phyloP scores from a whole-genome alignment of 345 rosid species.

The Mercurialis annua region DNA sequence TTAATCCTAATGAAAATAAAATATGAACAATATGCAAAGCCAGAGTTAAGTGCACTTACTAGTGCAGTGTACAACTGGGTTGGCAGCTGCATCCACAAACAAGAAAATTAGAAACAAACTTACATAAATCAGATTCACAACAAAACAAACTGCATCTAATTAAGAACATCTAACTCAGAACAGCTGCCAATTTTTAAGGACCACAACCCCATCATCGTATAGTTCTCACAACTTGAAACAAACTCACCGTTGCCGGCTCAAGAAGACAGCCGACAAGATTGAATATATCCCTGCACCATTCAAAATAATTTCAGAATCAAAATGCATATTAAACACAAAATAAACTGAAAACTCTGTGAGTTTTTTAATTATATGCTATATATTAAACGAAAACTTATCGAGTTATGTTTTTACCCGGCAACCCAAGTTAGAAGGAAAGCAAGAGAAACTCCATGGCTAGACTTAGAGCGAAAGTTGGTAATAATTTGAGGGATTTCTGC shows the following conservation, averaged over 20 bases:
- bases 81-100: slow-evolving; percentile 65
- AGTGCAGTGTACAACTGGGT: slow-evolving; percentile 93
- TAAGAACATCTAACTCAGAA: not conserved
- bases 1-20: too few relatives aligned
- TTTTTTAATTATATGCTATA: too few relatives aligned
- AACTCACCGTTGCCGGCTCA: slow-evolving; percentile 94
- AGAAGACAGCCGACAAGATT: slow-evolving; percentile 88
- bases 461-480: slow-evolving; percentile 84
- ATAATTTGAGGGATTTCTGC: slow-evolving; percentile 95
- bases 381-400: too few relatives aligned
- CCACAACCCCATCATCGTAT: slow-evolving; percentile 6
- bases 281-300: slow-evolving; percentile 71
- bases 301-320: not conserved
- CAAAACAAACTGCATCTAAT: not conserved
- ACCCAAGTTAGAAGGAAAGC: slow-evolving; percentile 93
- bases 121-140: not conserved
- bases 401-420: slow-evolving; percentile 53
- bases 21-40: not conserved
- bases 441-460: slow-evolving; percentile 93
- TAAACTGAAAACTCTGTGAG: not conserved
- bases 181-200: not conserved
- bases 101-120: not conserved
- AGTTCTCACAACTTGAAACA: not conserved
- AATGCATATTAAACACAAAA: not conserved
- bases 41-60: slow-evolving; percentile 36